Percentiles rank a stretch among this genome's conserved stretches.
Evolutionary conservation across 768 basidiomycete species (phyloP).

Genomic region (Tylopilus subfusipes): DNA sequence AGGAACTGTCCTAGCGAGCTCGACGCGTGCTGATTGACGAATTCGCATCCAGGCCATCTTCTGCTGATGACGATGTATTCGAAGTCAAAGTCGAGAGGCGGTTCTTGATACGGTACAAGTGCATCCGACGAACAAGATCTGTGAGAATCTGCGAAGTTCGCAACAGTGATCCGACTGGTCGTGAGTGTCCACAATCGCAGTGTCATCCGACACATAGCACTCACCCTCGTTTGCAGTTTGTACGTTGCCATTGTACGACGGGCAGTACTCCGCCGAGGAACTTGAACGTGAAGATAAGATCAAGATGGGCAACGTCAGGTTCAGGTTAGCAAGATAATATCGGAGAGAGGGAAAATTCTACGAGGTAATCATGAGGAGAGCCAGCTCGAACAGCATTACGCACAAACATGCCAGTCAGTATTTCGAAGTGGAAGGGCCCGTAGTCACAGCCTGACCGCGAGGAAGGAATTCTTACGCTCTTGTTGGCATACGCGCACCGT

Average conservation of each 20-base stretch:
- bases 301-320: slow-evolving; percentile 7
- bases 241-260: slow-evolving; percentile 4
- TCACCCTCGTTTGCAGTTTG: not conserved
- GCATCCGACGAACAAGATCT: slow-evolving; percentile 3
- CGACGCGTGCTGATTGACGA: not conserved
- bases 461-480: not conserved
- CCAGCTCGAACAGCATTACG: not conserved
- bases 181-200: not conserved
- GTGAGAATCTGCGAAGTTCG: not conserved
- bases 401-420: not conserved
- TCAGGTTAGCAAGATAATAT: not conserved
- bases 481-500: not conserved
- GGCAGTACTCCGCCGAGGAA: not conserved
- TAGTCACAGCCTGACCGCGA: not conserved
- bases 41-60: slow-evolving; percentile 1
- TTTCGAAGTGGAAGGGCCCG: not conserved
- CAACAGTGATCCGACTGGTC: not conserved
- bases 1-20: not conserved
- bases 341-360: not conserved
- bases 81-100: slow-evolving; percentile 6
- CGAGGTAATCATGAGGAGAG: not conserved
- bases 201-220: not conserved
- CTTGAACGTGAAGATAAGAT: not conserved
- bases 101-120: too few species aligned
- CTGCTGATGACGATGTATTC: not conserved